Conservation (phyloP, 441 rosid genomes). For the Gossypium armourianum region DNA sequence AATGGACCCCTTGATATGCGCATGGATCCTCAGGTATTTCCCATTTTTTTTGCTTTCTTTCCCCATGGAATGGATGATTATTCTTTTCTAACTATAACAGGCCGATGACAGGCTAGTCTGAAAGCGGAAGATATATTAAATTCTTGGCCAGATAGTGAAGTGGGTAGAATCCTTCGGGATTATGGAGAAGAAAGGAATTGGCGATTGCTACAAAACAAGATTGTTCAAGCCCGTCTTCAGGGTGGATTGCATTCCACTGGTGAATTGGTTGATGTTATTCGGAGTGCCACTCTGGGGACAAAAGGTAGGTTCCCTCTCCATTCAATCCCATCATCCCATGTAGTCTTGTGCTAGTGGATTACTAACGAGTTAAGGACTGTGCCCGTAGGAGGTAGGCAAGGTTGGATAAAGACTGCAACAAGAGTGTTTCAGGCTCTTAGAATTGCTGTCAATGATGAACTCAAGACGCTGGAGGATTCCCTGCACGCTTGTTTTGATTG, state of each 20-base stretch:
- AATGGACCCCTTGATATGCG: slow-evolving; percentile 96
- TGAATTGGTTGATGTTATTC: slow-evolving; percentile 60
- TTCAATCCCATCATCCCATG: neutral
- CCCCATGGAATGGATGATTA: neutral
- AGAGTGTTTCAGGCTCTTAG: slow-evolving; percentile 84
- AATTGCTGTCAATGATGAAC: slow-evolving; percentile 88
- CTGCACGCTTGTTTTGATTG: slow-evolving; percentile 56
- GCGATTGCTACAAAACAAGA: slow-evolving; percentile 54
- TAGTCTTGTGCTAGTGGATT: neutral
- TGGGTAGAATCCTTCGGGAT: slow-evolving; percentile 62
- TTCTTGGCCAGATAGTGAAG: slow-evolving; percentile 72
- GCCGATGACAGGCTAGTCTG: neutral
- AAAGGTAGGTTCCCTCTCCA: slow-evolving; percentile 33
- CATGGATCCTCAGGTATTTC: slow-evolving; percentile 74
- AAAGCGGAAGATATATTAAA: slow-evolving; percentile 55
- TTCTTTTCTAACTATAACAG: neutral
- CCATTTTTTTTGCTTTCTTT: neutral
- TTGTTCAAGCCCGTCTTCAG: slow-evolving; percentile 47
- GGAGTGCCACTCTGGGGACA: slow-evolving; percentile 29
- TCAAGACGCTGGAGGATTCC: slow-evolving; percentile 56
- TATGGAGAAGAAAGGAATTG: slow-evolving; percentile 87
- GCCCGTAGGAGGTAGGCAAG: slow-evolving; percentile 64
- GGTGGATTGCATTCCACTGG: slow-evolving; percentile 84
- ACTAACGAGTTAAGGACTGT: neutral
- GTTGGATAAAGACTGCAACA: slow-evolving; percentile 95